Evolutionary conservation across 768 basidiomycete species (phyloP).

Genomic region (Trametes cingulata): DNA sequence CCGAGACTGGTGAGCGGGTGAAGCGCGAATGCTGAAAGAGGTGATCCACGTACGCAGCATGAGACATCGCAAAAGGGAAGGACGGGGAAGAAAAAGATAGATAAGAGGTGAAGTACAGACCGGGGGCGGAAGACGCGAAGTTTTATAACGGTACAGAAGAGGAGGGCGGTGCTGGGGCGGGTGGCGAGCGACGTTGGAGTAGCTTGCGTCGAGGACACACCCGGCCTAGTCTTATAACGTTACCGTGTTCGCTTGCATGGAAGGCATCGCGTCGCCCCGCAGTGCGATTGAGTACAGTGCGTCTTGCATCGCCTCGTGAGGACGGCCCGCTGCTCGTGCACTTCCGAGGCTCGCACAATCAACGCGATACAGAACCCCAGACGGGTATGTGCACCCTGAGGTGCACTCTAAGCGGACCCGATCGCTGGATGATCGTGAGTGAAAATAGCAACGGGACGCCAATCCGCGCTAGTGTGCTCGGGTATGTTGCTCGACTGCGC

Average conservation of each 20-base stretch:
- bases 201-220: neutral
- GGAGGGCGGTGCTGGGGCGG: neutral
- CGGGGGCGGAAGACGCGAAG: neutral
- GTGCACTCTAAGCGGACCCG: no score
- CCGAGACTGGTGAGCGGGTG: neutral
- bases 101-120: neutral
- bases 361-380: neutral
- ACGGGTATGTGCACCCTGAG: neutral
- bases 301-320: neutral
- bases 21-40: neutral
- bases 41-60: neutral
- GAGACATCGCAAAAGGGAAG: neutral
- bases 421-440: no score
- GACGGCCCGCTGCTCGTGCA: neutral
- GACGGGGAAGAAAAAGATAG: neutral
- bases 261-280: neutral
- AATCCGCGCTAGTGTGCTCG: no score
- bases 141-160: neutral
- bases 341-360: neutral
- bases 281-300: neutral
- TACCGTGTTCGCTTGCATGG: neutral
- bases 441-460: no score
- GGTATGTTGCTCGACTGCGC: no score
- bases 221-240: neutral
- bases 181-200: neutral